phyloP scores from a whole-genome alignment of 768 basidiomycete species.

The Psilocybe azurescens region DNA sequence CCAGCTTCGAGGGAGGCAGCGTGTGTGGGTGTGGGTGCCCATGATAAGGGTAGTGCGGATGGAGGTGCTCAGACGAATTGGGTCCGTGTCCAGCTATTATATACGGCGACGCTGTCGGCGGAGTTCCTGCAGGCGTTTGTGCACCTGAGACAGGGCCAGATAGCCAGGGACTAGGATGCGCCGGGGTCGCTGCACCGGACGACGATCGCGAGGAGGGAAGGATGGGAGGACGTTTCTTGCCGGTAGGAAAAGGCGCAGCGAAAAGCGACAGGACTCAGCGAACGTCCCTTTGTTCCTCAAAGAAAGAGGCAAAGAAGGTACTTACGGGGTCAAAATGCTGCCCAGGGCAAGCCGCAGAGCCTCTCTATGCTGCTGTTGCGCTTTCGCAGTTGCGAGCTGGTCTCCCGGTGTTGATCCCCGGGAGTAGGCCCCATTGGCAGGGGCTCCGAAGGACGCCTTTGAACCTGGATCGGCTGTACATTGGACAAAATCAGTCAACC shows the following conservation, averaged over 20 bases:
- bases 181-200: slow-evolving; percentile 57
- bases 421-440: slow-evolving; percentile 23
- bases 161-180: slow-evolving; percentile 35
- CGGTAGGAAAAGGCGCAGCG: slow-evolving; percentile 6
- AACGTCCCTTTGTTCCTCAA: slow-evolving; percentile 9
- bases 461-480: slow-evolving; percentile 40
- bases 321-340: slow-evolving; percentile 63
- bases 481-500: not conserved
- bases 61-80: slow-evolving; percentile 32
- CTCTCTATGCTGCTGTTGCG: slow-evolving; percentile 47
- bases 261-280: slow-evolving; percentile 15
- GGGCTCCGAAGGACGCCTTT: slow-evolving; percentile 36
- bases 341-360: slow-evolving; percentile 62
- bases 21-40: slow-evolving; percentile 26
- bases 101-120: slow-evolving; percentile 28
- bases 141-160: slow-evolving; percentile 28
- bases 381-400: slow-evolving; percentile 14
- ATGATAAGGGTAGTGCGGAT: slow-evolving; percentile 28
- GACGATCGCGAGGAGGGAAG: slow-evolving; percentile 46
- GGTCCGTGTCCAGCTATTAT: slow-evolving; percentile 24
- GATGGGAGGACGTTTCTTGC: slow-evolving; percentile 57
- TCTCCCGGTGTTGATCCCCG: slow-evolving; percentile 26
- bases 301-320: slow-evolving; percentile 15
- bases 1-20: slow-evolving; percentile 42
- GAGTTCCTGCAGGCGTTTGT: slow-evolving; percentile 33